These are phyloP conservation scores for Cunninghamia lanceolata DNA, from an alignment of 75 land plant genomes.

Conservation along the genomic window DNA sequence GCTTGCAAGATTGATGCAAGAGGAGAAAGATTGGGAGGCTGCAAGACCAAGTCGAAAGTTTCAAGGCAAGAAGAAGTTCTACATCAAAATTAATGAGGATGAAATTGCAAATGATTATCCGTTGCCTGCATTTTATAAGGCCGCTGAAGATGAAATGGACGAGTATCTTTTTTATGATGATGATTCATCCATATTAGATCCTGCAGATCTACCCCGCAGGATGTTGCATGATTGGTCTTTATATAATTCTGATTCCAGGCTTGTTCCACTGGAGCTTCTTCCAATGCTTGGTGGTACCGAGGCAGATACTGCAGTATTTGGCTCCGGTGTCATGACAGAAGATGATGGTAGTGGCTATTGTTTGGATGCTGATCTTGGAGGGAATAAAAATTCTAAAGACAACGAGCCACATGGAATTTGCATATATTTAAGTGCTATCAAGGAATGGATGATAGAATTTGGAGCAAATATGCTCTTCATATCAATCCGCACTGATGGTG, in stretches of 20 bases:
- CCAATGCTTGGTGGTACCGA: slow-evolving; percentile 87
- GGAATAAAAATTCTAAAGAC: slow-evolving; percentile 19
- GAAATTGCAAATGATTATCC: slow-evolving; percentile 96
- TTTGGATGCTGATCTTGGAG: slow-evolving; percentile 35
- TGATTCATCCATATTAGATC: slow-evolving; percentile 24
- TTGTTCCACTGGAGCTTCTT: slow-evolving; percentile 85
- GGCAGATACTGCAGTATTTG: slow-evolving; percentile 81
- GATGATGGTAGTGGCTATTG: slow-evolving; percentile 88
- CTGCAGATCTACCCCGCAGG: slow-evolving; percentile 62
- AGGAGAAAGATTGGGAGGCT: slow-evolving; percentile 70
- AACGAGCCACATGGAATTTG: slow-evolving; percentile 55
- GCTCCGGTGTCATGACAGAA: slow-evolving; percentile 79
- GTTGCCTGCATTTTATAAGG: slow-evolving; percentile 77
- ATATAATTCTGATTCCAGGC: slow-evolving; percentile 87
- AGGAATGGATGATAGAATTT: slow-evolving; percentile 98
- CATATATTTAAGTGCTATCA: slow-evolving; percentile 85
- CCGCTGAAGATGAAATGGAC: slow-evolving; percentile 67
- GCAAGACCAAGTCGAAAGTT: slow-evolving; percentile 27
- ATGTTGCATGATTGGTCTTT: slow-evolving; percentile 91
- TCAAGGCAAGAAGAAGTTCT: slow-evolving; percentile 48
- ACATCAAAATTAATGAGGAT: slow-evolving; percentile 92
- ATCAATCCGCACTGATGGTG: slow-evolving; percentile 77
- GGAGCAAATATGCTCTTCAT: slow-evolving; percentile 77
- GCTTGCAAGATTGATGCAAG: slow-evolving; percentile 76
- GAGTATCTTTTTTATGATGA: slow-evolving; percentile 75